phyloP scores from a whole-genome alignment of 495 filamentous ascomycete genomes.

The Penicillium daleae region DNA sequence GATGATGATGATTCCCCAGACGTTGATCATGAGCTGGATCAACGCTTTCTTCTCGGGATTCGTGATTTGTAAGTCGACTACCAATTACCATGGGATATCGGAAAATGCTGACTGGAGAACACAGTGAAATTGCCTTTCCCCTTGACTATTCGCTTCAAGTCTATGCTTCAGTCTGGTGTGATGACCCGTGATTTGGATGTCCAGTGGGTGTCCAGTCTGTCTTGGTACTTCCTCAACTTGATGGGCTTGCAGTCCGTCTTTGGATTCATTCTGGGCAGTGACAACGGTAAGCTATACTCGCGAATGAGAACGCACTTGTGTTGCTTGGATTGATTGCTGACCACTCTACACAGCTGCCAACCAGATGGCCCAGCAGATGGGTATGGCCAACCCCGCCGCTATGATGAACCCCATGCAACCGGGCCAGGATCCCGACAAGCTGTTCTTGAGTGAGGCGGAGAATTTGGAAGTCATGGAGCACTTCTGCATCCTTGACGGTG shows the following conservation, averaged over 20 bases:
- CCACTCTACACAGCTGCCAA: slow-evolving; percentile 69
- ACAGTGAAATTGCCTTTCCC: slow-evolving; percentile 98
- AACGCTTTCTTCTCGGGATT: slow-evolving; percentile 98
- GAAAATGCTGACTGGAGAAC: slow-evolving; percentile 21
- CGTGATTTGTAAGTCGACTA: slow-evolving; percentile 76
- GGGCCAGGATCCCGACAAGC: slow-evolving; percentile 92
- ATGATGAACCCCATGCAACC: slow-evolving; percentile 82
- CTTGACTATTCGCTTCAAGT: slow-evolving; percentile 96
- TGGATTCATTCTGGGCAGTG: slow-evolving; percentile 92
- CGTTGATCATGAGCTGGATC: slow-evolving; percentile 99
- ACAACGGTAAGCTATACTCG: slow-evolving; percentile 71
- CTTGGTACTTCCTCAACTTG: slow-evolving; percentile 97
- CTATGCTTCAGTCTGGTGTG: slow-evolving; percentile 96
- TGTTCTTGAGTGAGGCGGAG: slow-evolving; percentile 88
- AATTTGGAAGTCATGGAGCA: slow-evolving; percentile 95
- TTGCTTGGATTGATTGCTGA: slow-evolving; percentile 11
- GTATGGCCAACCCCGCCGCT: slow-evolving; percentile 70
- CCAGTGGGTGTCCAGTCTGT: slow-evolving; percentile 95
- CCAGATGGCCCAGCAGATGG: slow-evolving; percentile 95
- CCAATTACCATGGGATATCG: not conserved
- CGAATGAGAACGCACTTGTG: not conserved
- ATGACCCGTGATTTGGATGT: slow-evolving; percentile 95
- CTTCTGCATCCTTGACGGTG: slow-evolving; percentile 82
- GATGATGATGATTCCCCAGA: slow-evolving; percentile 99
- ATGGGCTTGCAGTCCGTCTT: slow-evolving; percentile 98